Evolutionary conservation across 495 filamentous ascomycete species (phyloP), one percentile per base, ranked within the genome.

Genomic region (Darksidea phi): DNA sequence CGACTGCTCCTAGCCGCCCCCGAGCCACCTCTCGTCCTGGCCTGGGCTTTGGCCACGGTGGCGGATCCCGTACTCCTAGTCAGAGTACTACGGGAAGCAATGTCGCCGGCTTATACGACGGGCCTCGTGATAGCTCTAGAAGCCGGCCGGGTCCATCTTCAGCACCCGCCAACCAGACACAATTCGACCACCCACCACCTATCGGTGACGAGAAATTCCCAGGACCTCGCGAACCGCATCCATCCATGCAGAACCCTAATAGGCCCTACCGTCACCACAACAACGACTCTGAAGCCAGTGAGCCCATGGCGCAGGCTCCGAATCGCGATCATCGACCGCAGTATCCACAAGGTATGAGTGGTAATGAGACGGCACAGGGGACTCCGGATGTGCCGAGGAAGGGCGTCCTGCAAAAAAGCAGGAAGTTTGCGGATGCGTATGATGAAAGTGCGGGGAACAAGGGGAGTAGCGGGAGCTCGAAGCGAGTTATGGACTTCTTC

Each of bases 401-500:
- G 17, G 84, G 74, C 45, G 81, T 91, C 13, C 73, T 95, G 34
- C 87, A 91, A 66, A 96, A 95, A 77, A 88, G 85, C 59, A 80
- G 86, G 65, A 91, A 90, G 58, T 95, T 98, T 65, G 85, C 81
- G 2, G 90, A 97, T 64, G 90, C 89, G n/a, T 96, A 92, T 68
- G 91, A 96, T 66, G 83, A 85, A 50, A 85, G 87, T 57, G 79
- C 83, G 18, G 75, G 76, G 73, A 37, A 85, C 7, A 81, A 86
- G 54, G 94, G 93, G 28, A 94, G 87, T 68, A 89, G 84, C 56
- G 89, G 90, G 34, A 87, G 90, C 15, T 90, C 92, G 17, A 85
- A 89, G 65, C 86, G 88, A 67, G 94, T 98, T 48, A 98, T 98
- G 94, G 94, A 97, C 74, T 94, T 96, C 74, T 98, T 98, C 78